A percentile compares a stretch with the other conserved stretches of the same genome.
Evolutionary conservation across 208 protist species (phyloP).

Genomic region (Wallacemonas sp.): DNA sequence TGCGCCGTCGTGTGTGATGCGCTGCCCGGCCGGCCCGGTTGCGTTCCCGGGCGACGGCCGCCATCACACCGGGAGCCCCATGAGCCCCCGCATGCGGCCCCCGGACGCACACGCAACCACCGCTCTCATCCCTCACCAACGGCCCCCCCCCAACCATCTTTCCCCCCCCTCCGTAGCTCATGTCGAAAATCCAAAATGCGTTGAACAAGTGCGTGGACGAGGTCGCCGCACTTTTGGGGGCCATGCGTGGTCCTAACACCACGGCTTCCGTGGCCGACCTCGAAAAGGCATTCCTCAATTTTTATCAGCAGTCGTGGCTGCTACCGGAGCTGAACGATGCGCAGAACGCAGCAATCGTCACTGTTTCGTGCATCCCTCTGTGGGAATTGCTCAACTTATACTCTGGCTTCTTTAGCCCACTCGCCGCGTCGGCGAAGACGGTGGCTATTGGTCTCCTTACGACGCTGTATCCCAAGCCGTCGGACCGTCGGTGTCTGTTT

Average conservation of each 20-base stretch:
- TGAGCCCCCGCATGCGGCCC: too few species aligned
- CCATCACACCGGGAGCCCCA: too few species aligned
- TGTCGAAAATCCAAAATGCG: conserved; percentile 31
- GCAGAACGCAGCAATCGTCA: conserved; percentile 64
- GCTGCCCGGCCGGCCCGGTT: too few species aligned
- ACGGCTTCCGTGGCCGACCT: neutral
- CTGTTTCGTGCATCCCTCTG: conserved; percentile 74
- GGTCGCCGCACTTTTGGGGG: conserved; percentile 17
- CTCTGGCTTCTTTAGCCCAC: conserved; percentile 29
- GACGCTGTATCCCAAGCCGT: conserved; percentile 73
- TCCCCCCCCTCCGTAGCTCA: too few species aligned
- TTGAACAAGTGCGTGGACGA: conserved; percentile 24
- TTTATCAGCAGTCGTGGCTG: conserved; percentile 26
- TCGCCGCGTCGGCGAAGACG: conserved; percentile 24
- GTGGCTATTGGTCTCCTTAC: conserved; percentile 55
- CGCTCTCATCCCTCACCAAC: too few species aligned
- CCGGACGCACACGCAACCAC: too few species aligned
- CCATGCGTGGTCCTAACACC: neutral
- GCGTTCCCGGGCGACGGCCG: too few species aligned
- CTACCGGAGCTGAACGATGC: conserved; percentile 36
- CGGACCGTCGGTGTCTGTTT: conserved; percentile 72
- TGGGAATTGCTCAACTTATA: conserved; percentile 80
- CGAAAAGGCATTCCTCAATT: neutral
- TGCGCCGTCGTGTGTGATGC: too few species aligned
- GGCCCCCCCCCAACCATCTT: too few species aligned